Evolutionary conservation across 202 grass and related monocot genomes (phyloP), one percentile per base, ranked within the genome.

Genomic region (Panicum virgatum): DNA sequence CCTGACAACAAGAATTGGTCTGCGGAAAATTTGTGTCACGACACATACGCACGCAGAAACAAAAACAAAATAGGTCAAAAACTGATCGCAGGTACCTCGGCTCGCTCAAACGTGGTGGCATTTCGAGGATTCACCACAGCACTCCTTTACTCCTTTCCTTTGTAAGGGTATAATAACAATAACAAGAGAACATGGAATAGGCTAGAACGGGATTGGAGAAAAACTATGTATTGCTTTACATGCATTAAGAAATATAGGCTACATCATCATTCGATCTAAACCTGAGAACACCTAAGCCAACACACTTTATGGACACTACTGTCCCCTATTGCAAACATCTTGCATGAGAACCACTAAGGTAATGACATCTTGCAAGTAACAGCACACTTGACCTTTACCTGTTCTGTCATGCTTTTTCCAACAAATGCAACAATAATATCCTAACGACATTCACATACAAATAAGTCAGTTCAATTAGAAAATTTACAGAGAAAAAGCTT

Each of bases 401-500:
- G 54, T 77, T 52, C 42, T 29, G 71, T 72, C 70, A 40, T 72
- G 37, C 58, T 57, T 85, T 88, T 74, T n/a, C 52, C 68, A 69
- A 79, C 51, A 62, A 86, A 83, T 54, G 68, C 70, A 86, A 84
- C n/a, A 69, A 83, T 63, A 87, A 80, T 76, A 87, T 44, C 80
- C 84, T 90, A 80, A 77, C 46, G 30, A 72, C 37, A 72, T 47
- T 23, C 72, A 82, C 72, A 88, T 91, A 82, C n/a, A 86, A 63
- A 77, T 47, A 77, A 72, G 76, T 80, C 75, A 81, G 76, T 66
- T 42, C 59, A 43, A 86, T 82, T 68, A 73, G 72, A 73, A 82
- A 73, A 82, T 86, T 75, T 88, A 86, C 85, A 79, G 37, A 36
- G 50, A 51, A 46, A 51, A 46, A n/a, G 23, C 52, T 53, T 73